Conservation (phyloP, 2,329 filamentous ascomycete species). For the Microcyclospora tardicrescens region DNA sequence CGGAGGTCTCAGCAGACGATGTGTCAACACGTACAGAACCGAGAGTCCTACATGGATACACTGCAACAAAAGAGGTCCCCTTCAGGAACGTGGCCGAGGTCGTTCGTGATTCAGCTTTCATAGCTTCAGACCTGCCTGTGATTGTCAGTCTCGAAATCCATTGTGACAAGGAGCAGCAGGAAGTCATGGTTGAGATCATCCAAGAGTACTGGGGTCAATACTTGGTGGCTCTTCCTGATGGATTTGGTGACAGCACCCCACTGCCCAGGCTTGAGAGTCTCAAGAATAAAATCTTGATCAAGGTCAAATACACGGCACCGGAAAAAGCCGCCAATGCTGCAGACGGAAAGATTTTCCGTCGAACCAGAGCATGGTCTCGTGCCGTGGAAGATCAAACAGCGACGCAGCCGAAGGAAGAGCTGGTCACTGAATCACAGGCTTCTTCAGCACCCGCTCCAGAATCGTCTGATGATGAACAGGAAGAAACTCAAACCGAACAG, state of each 20-base stretch:
- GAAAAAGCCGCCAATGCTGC: slow-evolving; percentile 17
- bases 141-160: slow-evolving; percentile 92
- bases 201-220: slow-evolving; percentile 68
- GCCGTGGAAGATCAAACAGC: background rate
- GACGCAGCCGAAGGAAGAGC: background rate
- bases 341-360: slow-evolving; percentile 1
- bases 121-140: slow-evolving; percentile 57
- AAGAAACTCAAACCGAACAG: slow-evolving; percentile 22
- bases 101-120: slow-evolving; percentile 67
- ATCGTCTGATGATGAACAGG: slow-evolving; percentile 29
- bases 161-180: slow-evolving; percentile 67
- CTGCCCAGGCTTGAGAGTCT: slow-evolving; percentile 53
- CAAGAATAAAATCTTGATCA: slow-evolving; percentile 57
- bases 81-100: slow-evolving; percentile 78
- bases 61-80: slow-evolving; percentile 69
- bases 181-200: slow-evolving; percentile 90
- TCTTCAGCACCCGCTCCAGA: slow-evolving; percentile 6
- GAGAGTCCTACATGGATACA: slow-evolving; percentile 42
- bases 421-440: background rate
- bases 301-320: slow-evolving; percentile 35
- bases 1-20: slow-evolving; percentile 5
- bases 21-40: slow-evolving; percentile 16
- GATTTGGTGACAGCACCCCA: slow-evolving; percentile 44
- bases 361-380: slow-evolving; percentile 4
- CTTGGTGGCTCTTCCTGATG: slow-evolving; percentile 48